Evolutionary conservation across 1,284 basidiomycete genomes (phyloP).

Genomic region (Ustilago cynodontis): DNA sequence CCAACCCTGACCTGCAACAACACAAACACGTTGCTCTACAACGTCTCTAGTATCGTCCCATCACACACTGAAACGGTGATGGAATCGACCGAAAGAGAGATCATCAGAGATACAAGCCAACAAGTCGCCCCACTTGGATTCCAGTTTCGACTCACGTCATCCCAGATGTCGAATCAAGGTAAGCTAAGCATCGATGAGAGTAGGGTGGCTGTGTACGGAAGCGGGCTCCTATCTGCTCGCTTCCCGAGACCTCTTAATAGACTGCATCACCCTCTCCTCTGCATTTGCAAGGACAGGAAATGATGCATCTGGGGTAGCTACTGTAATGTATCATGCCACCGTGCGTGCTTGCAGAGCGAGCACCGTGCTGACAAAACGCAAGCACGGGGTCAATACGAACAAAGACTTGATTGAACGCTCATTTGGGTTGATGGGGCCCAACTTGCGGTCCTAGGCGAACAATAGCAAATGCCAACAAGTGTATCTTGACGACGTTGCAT

Average conservation of each 20-base stretch:
- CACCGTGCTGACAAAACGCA: no score
- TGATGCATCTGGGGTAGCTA: no score
- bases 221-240: neutral
- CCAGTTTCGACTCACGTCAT: neutral
- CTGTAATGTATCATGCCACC: no score
- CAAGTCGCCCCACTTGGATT: neutral
- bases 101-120: slow-evolving; percentile 3
- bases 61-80: neutral
- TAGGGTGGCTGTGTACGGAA: neutral
- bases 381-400: no score
- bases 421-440: neutral
- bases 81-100: slow-evolving; percentile 2
- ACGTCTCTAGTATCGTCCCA: neutral
- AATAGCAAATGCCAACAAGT: neutral
- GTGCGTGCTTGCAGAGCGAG: no score
- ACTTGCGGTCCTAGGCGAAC: neutral
- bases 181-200: neutral
- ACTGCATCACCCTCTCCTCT: neutral
- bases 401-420: neutral
- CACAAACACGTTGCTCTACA: neutral
- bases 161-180: neutral
- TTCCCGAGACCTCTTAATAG: neutral
- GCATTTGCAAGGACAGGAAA: no score
- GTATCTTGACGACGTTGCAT: neutral
- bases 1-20: neutral